These are phyloP conservation scores for Rhizopogon parksii DNA, from an alignment of 1,284 basidiomycete genomes.

Conservation along the genomic window DNA sequence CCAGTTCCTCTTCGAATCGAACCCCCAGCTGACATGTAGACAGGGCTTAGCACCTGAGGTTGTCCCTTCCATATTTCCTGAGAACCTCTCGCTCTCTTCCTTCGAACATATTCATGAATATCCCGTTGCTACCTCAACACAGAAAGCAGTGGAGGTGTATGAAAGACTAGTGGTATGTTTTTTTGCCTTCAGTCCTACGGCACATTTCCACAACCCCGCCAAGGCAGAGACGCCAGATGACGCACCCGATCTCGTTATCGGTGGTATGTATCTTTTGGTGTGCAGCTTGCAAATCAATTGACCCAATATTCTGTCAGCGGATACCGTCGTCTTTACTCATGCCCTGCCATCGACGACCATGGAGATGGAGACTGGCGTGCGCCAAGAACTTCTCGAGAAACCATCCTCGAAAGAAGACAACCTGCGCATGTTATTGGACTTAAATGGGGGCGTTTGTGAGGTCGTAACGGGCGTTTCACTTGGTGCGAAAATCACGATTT, in stretches of 20 bases:
- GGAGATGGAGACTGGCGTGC: slow-evolving; percentile 37
- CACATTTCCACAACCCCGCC: neutral
- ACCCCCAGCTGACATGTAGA: slow-evolving; percentile 2
- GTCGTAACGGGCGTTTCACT: slow-evolving; percentile 87
- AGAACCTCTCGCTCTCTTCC: slow-evolving; percentile 65
- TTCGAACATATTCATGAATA: slow-evolving; percentile 86
- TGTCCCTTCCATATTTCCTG: slow-evolving; percentile 83
- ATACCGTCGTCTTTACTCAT: slow-evolving; percentile 86
- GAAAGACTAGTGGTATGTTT: slow-evolving; percentile 68
- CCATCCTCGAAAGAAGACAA: slow-evolving; percentile 79
- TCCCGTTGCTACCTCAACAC: slow-evolving; percentile 85
- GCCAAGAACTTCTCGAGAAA: slow-evolving; percentile 84
- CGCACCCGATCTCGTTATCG: slow-evolving; percentile 90
- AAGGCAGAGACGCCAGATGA: slow-evolving; percentile 68
- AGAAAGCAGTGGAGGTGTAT: slow-evolving; percentile 94
- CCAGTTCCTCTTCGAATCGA: slow-evolving; percentile 2
- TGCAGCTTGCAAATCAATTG: neutral
- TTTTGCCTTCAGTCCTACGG: slow-evolving; percentile 2
- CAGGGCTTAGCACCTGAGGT: slow-evolving; percentile 86
- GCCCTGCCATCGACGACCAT: slow-evolving; percentile 49
- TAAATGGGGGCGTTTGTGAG: slow-evolving; percentile 82
- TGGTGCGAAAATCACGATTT: slow-evolving; percentile 39
- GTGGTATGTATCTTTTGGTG: slow-evolving; percentile 42
- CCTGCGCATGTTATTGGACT: slow-evolving; percentile 78
- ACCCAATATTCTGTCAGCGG: slow-evolving; percentile 45